These are phyloP conservation scores for Trebouxia gelatinosa DNA, from an alignment of 163 green algal genomes.

Conservation along the genomic window DNA sequence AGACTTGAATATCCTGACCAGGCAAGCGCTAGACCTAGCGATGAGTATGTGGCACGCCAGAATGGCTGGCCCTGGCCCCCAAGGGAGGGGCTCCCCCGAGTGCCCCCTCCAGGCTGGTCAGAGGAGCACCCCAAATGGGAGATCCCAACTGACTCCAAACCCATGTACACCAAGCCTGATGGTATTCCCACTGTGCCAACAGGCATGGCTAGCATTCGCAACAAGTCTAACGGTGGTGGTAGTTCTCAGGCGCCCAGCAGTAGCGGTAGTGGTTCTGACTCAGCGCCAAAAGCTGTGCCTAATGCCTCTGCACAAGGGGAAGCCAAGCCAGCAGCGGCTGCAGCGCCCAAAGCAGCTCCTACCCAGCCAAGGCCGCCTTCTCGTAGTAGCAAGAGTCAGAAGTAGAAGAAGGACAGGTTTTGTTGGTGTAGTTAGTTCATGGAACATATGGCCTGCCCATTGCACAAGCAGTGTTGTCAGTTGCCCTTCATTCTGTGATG, in stretches of 20 bases:
- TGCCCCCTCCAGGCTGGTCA: too few species aligned
- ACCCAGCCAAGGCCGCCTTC: conserved; percentile 1
- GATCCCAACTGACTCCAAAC: background rate
- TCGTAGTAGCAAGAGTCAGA: background rate
- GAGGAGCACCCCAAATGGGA: background rate
- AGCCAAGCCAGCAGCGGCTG: conserved; percentile 26
- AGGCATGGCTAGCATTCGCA: background rate
- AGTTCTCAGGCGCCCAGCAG: background rate
- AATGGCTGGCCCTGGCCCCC: too few species aligned
- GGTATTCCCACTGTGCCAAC: background rate
- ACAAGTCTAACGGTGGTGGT: background rate
- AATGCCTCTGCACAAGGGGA: conserved; percentile 12
- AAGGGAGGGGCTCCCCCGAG: too few species aligned
- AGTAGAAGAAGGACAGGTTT: background rate
- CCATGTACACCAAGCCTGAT: background rate
- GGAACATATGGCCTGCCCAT: background rate
- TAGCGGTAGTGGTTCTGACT: background rate
- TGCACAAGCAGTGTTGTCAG: background rate
- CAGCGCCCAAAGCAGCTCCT: conserved; percentile 18
- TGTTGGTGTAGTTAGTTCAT: background rate
- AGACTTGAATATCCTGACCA: too few species aligned
- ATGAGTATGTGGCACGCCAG: too few species aligned
- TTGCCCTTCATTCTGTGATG: background rate
- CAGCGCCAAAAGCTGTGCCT: background rate
- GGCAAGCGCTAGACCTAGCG: too few species aligned